These are phyloP conservation scores for Geotrichum siamense DNA, from an alignment of 1,139 yeast genomes.

Conservation along the genomic window DNA sequence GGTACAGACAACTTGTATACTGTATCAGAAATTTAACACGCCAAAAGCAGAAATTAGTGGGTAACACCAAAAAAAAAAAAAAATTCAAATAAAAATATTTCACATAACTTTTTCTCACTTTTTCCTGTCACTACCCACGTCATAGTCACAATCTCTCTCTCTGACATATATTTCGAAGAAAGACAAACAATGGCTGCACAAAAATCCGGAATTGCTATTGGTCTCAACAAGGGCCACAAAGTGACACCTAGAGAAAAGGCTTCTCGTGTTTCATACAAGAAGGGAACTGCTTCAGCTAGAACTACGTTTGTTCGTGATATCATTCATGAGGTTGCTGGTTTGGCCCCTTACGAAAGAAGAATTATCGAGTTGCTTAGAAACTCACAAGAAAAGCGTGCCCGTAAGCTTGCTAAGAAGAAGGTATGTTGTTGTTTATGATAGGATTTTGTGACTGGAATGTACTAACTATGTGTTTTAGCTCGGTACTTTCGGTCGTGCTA, in stretches of 20 bases:
- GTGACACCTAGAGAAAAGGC: conserved; percentile 88
- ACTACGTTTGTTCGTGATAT: conserved; percentile 90
- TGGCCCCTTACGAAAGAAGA: conserved; percentile 99
- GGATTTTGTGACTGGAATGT: neutral
- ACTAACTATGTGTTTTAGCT: conserved; percentile 38
- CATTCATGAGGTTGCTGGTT: conserved; percentile 95
- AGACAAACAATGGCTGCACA: conserved; percentile 41
- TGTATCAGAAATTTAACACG: too few species aligned
- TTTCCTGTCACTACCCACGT: neutral
- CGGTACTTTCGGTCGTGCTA: conserved; percentile 99
- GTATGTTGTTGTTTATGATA: neutral
- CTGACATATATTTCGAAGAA: too few species aligned
- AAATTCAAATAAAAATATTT: neutral
- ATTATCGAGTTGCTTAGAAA: conserved; percentile 98
- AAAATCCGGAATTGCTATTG: conserved; percentile 73
- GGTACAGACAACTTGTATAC: too few species aligned
- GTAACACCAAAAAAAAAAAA: conserved; percentile 1
- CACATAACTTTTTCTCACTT: neutral
- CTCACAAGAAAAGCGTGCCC: conserved; percentile 99
- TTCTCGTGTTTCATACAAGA: conserved; percentile 93
- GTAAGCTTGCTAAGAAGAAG: conserved; percentile 99
- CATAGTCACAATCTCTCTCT: too few species aligned
- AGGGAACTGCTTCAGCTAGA: conserved; percentile 96
- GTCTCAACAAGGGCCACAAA: conserved; percentile 98
- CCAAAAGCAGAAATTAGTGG: neutral